Percentiles rank a stretch among this genome's conserved stretches.
Evolutionary conservation across 495 filamentous ascomycete genomes (phyloP).

Genomic region (Neurospora pannonica): DNA sequence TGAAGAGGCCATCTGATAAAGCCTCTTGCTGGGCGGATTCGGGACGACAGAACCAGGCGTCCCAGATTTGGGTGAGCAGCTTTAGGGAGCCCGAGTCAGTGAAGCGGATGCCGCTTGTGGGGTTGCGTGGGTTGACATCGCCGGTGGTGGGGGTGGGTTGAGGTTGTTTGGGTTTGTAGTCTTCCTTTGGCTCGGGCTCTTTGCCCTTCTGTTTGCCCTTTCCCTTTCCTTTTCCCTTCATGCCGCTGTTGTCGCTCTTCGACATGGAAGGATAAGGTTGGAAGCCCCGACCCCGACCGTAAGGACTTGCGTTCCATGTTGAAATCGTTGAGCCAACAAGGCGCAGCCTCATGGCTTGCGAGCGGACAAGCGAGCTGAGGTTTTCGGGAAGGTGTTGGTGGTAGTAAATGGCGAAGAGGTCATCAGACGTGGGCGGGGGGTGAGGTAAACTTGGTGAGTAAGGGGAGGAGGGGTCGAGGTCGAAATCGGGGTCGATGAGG

Average conservation of each 20-base stretch:
- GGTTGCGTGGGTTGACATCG: background rate
- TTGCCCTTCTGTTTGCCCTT: background rate
- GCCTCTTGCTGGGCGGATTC: background rate
- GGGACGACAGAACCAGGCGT: background rate
- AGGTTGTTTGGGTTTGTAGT: background rate
- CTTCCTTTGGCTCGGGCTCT: background rate
- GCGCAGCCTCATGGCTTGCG: conserved; percentile 14
- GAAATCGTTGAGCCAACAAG: conserved; percentile 8
- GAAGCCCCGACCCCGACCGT: conserved; percentile 16
- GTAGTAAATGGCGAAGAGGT: conserved; percentile 20
- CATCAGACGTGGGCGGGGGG: conserved; percentile 1
- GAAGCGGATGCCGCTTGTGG: background rate
- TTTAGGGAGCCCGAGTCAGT: background rate
- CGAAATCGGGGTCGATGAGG: conserved; percentile 11
- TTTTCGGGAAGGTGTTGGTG: conserved; percentile 11
- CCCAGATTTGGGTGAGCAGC: background rate
- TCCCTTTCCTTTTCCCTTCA: background rate
- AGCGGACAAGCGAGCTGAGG: conserved; percentile 6
- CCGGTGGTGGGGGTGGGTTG: background rate
- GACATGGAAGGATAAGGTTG: conserved; percentile 8
- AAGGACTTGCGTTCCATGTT: conserved; percentile 13
- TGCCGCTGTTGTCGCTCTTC: background rate
- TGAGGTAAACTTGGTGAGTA: background rate
- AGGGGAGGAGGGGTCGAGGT: background rate
- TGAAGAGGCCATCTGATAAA: background rate